These are phyloP conservation scores for Penicillium egyptiacum DNA, from an alignment of 495 filamentous ascomycete species.

Conservation along the genomic window DNA sequence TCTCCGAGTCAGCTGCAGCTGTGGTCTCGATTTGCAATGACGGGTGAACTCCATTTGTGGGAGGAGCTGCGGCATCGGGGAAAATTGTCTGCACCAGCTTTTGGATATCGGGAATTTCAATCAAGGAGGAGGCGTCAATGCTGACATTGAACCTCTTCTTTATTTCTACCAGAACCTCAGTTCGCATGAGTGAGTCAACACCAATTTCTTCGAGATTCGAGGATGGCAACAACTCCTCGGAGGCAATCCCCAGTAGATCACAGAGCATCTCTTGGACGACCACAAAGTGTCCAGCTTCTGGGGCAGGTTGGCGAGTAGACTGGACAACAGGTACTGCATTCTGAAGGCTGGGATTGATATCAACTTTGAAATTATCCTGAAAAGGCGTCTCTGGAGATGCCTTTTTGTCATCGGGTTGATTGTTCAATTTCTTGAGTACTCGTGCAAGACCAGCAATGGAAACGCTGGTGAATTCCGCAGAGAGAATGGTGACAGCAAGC, in stretches of 20 bases:
- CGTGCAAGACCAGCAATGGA: background rate
- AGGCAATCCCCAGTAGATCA: background rate
- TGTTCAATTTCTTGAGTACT: background rate
- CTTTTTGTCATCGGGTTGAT: background rate
- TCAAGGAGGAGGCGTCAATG: background rate
- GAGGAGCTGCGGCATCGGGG: background rate
- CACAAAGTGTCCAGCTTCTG: background rate
- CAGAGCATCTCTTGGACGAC: slow-evolving; percentile 4
- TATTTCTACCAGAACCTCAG: slow-evolving; percentile 41
- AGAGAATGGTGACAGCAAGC: slow-evolving; percentile 6
- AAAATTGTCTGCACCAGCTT: background rate
- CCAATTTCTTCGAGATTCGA: slow-evolving; percentile 31
- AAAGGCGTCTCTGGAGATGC: background rate
- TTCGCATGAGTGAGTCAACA: slow-evolving; percentile 45
- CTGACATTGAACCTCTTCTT: slow-evolving; percentile 18
- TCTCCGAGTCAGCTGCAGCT: background rate
- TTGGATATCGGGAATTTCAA: slow-evolving; percentile 3
- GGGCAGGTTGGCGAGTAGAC: background rate
- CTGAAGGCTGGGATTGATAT: background rate
- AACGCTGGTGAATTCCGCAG: slow-evolving; percentile 1
- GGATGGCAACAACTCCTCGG: background rate
- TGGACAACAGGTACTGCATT: background rate
- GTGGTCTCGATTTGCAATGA: background rate
- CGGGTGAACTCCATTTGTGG: background rate
- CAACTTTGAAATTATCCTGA: background rate